Percentiles rank a stretch among this genome's conserved stretches.
These are phyloP conservation scores for Acidiella bohemica DNA, from an alignment of 495 filamentous ascomycete species.

Conservation along the genomic window DNA sequence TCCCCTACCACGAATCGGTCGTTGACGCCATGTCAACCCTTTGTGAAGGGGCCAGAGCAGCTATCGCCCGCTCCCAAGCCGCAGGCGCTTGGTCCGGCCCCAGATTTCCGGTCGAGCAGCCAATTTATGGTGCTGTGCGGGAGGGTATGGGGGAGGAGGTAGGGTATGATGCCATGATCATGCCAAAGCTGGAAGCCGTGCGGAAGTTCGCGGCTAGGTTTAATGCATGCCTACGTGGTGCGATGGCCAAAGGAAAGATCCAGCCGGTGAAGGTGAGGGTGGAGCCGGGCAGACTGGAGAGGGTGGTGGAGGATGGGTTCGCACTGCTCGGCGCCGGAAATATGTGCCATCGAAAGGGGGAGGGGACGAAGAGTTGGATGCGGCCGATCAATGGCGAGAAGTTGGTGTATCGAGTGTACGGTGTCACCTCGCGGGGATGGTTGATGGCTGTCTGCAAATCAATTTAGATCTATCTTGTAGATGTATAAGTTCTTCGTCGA, in stretches of 20 bases:
- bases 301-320: conserved; percentile 29
- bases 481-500: too few species aligned
- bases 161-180: conserved; percentile 19
- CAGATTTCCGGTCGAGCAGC: conserved; percentile 21
- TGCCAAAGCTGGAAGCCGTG: conserved; percentile 15
- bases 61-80: background rate
- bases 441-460: too few species aligned
- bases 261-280: conserved; percentile 26
- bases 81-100: background rate
- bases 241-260: conserved; percentile 15
- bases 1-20: conserved; percentile 28
- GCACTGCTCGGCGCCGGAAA: conserved; percentile 24
- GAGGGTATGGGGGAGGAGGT: conserved; percentile 32
- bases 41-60: background rate
- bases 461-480: too few species aligned
- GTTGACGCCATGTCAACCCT: conserved; percentile 1
- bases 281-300: conserved; percentile 32
- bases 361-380: conserved; percentile 30
- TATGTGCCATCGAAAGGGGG: conserved; percentile 14
- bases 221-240: conserved; percentile 23
- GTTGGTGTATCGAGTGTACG: conserved; percentile 21
- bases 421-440: too few species aligned
- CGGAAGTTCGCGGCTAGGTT: conserved; percentile 28
- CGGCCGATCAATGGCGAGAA: conserved; percentile 23
- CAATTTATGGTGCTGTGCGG: conserved; percentile 33